Conservation (phyloP, 257 asterid genomes). For the Nicotiana paniculata region DNA sequence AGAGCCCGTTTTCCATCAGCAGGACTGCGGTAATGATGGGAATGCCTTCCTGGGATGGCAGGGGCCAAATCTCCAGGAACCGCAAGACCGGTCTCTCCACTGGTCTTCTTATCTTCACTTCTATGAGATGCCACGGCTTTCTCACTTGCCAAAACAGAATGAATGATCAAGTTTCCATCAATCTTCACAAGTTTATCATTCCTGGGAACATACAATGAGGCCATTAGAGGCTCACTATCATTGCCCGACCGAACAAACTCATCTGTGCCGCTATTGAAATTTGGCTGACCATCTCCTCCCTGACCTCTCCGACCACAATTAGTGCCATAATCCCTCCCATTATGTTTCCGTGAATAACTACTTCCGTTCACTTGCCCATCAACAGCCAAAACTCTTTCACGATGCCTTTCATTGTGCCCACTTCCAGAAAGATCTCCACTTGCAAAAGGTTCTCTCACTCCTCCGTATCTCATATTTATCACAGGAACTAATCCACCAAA, state of each 20-base stretch:
- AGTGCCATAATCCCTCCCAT: slow-evolving; percentile 1
- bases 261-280: slow-evolving; percentile 3
- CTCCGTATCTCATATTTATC: slow-evolving; percentile 55
- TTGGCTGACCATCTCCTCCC: slow-evolving; percentile 25
- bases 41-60: slow-evolving; percentile 32
- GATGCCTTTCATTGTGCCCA: slow-evolving; percentile 37
- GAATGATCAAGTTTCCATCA: slow-evolving; percentile 74
- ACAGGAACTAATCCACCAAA: slow-evolving; percentile 68
- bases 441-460: slow-evolving; percentile 38
- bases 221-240: slow-evolving; percentile 60
- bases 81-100: slow-evolving; percentile 54
- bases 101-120: slow-evolving; percentile 15
- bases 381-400: slow-evolving; percentile 56
- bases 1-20: neutral
- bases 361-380: slow-evolving; percentile 24
- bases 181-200: slow-evolving; percentile 77
- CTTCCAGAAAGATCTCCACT: slow-evolving; percentile 29
- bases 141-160: slow-evolving; percentile 68
- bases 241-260: slow-evolving; percentile 33
- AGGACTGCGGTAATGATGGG: neutral
- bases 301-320: slow-evolving; percentile 19
- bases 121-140: slow-evolving; percentile 54
- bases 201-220: slow-evolving; percentile 73
- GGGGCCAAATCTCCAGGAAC: slow-evolving; percentile 45
- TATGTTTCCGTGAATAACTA: slow-evolving; percentile 21